Conservation (phyloP, 371 early-diverging fungal genomes). For the Nematocida ironsii region DNA sequence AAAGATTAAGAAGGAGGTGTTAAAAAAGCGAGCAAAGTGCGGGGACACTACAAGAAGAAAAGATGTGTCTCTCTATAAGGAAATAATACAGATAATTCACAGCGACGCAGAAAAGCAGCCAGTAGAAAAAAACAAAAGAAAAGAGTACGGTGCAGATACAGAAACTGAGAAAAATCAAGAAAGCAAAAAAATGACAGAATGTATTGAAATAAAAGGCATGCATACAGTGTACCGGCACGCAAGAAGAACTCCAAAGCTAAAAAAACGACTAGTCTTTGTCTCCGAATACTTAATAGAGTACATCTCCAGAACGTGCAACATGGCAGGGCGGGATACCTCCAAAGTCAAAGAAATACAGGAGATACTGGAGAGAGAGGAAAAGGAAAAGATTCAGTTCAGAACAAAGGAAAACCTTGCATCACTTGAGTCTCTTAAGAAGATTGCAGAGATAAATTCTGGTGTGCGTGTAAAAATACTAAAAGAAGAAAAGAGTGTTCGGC, state of each 20-base stretch:
- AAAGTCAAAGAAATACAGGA: constrained; percentile 11
- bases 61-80: neutral
- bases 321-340: constrained; percentile 47
- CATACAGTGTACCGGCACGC: constrained; percentile 50
- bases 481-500: neutral
- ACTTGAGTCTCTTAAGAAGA: constrained; percentile 16
- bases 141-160: neutral
- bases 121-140: too few relatives aligned
- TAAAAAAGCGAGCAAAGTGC: neutral
- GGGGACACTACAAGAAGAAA: constrained; percentile 1
- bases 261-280: constrained; percentile 29
- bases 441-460: constrained; percentile 5
- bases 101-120: neutral
- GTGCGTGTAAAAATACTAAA: constrained; percentile 32
- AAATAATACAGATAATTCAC: neutral
- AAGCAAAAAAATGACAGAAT: neutral
- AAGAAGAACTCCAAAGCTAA: constrained; percentile 56
- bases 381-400: neutral
- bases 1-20: constrained; percentile 28
- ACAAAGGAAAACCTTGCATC: constrained; percentile 4
- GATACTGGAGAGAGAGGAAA: constrained; percentile 5
- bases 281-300: constrained; percentile 35
- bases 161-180: neutral
- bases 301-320: neutral
- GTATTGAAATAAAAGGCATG: constrained; percentile 9